A percentile compares a stretch with the other conserved stretches of the same genome.
Conservation (phyloP, 345 rosid genomes). For the Raphanus sativus region DNA sequence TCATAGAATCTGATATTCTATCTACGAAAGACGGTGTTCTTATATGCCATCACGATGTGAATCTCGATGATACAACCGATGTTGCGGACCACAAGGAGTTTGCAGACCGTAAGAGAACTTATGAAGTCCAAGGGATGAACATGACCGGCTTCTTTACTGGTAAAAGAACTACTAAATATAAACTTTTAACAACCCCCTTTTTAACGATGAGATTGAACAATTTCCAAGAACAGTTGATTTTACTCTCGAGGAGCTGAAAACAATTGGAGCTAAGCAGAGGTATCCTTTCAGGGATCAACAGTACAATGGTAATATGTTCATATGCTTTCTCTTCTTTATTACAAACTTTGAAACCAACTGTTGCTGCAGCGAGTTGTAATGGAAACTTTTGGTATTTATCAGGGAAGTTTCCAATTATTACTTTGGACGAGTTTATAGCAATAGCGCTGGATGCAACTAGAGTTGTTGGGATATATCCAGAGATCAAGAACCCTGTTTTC, state of each 20-base stretch:
- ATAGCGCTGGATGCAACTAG: constrained; percentile 82
- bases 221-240: constrained; percentile 70
- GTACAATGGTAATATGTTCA: constrained; percentile 57
- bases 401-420: constrained; percentile 80
- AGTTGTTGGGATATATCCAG: constrained; percentile 95
- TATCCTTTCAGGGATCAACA: constrained; percentile 78
- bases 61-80: constrained; percentile 74
- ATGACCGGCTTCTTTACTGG: constrained; percentile 78
- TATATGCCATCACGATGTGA: constrained; percentile 78
- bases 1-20: constrained; percentile 83
- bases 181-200: too few species aligned
- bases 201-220: background rate
- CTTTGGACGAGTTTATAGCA: constrained; percentile 84
- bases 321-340: background rate
- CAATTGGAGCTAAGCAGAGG: constrained; percentile 77
- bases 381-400: constrained; percentile 21
- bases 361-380: background rate
- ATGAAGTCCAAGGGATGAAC: constrained; percentile 74
- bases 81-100: constrained; percentile 73
- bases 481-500: constrained; percentile 87
- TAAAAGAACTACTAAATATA: constrained; percentile 26
- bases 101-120: constrained; percentile 78
- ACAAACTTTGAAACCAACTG: background rate
- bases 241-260: constrained; percentile 68
- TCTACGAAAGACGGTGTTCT: constrained; percentile 84